Evolutionary conservation across 345 rosid genomes (phyloP), one percentile per base, ranked within the genome.

Genomic region (Cardamine resedifolia): DNA sequence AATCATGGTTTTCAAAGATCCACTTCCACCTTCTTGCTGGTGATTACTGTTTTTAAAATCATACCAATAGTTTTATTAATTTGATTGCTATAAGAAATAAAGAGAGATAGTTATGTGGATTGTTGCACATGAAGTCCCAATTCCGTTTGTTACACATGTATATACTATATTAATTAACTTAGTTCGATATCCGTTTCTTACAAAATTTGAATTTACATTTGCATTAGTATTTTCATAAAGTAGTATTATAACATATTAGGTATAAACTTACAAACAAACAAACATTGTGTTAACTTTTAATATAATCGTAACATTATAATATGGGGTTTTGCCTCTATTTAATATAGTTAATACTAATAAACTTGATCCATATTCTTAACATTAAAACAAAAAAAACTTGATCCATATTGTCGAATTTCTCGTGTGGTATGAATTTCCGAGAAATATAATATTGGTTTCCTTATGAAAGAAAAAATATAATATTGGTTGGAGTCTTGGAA

Each of bases 211-310:
- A 10, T 28, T 28, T 27, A 27, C 9, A n/a, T 53, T 27, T 30
- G 12, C n/a, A 50, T 21, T 23, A 50, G 4, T 50, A 11, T 23
- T 6, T 19, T 19, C 56, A 34, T 19, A 47, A 47, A 18, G 20
- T 47, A 19, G 0, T 48, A 48, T 4, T 48, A 20, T 20, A 20
- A 48, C 27, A 64, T 45, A 44, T 28, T 2, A 47, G 4, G 16
- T 66, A 34, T 26, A 66, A 34, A 66, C 31, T 14, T 51, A 67
- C 30, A 67, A 16, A 39, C 44, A 50, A 16, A 52, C 21, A 49
- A 64, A 49, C 56, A 47, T 14, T 48, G 11, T 21, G 11, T 31
- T 30, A 9, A n/a, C 10, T 20, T 34, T 18, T 20, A 6, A 19
- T 14, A 12, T 12, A 45, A 38, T 38, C 1, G 5, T 38, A 3